A percentile compares a stretch with the other conserved stretches of the same genome.
phyloP scores from a whole-genome alignment of 306 rosid genomes.

The Clitoria ternatea region DNA sequence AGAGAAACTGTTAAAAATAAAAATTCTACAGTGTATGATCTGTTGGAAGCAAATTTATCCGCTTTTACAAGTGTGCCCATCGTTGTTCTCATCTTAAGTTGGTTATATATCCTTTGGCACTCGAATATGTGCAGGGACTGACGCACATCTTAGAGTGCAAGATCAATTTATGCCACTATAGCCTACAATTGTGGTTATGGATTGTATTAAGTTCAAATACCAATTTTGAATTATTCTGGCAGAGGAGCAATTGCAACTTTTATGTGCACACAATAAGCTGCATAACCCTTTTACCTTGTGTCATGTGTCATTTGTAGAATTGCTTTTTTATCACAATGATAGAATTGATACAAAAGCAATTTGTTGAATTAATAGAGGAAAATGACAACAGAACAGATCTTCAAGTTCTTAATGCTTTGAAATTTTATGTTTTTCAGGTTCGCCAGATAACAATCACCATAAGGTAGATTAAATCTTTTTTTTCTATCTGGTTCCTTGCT shows the following conservation, averaged over 20 bases:
- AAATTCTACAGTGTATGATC: background rate
- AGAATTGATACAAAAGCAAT: background rate
- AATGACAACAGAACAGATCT: background rate
- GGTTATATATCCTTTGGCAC: background rate
- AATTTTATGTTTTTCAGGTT: conserved; percentile 51
- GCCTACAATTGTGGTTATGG: background rate
- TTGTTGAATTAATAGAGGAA: background rate
- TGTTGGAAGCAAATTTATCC: background rate
- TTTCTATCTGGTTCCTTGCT: background rate
- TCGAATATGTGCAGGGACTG: background rate
- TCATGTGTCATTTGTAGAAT: background rate
- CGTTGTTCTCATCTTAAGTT: background rate
- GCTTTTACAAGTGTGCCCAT: background rate
- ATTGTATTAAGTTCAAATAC: background rate
- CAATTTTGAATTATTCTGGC: background rate
- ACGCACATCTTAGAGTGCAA: background rate
- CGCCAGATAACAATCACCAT: conserved; percentile 86
- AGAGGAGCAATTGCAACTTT: background rate
- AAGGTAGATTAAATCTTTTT: conserved; percentile 50
- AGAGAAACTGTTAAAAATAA: background rate
- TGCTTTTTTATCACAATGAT: background rate
- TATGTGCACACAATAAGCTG: background rate
- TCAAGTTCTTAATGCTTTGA: conserved; percentile 16
- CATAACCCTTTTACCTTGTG: background rate
- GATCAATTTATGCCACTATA: background rate